Percentiles rank a stretch among this genome's conserved stretches.
Conservation (phyloP, 805 yeast genomes). For the Saccharomycopsis sp. region DNA sequence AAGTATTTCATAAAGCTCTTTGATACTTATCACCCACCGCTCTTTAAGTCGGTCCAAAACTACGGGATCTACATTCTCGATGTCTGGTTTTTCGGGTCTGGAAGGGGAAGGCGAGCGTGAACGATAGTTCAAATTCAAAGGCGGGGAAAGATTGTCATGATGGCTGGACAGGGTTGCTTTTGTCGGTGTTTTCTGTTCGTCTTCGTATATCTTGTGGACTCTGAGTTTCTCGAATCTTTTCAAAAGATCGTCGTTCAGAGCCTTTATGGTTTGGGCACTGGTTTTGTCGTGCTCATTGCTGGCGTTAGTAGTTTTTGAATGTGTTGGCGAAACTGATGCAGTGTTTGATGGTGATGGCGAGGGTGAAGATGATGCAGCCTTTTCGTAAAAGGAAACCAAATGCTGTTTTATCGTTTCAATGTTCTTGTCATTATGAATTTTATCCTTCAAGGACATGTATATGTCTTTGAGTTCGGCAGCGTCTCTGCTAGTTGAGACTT, state of each 20-base stretch:
- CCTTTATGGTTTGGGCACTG: background rate
- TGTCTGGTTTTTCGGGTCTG: conserved; percentile 5
- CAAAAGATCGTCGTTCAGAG: background rate
- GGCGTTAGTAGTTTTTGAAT: too few relatives aligned
- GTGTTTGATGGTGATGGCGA: too few relatives aligned
- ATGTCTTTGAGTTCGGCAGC: background rate
- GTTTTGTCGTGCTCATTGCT: too few relatives aligned
- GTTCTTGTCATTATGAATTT: background rate
- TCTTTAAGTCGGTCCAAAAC: background rate
- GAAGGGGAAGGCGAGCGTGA: conserved; percentile 18
- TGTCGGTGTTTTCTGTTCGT: background rate
- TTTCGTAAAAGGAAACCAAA: background rate
- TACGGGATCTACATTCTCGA: background rate
- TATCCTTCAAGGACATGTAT: background rate
- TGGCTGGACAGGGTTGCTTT: background rate
- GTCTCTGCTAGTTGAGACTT: background rate
- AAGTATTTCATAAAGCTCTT: conserved; percentile 8
- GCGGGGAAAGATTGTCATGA: conserved; percentile 13
- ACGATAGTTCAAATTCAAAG: conserved; percentile 14
- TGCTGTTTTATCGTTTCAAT: background rate
- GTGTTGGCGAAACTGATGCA: too few relatives aligned
- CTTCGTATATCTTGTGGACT: background rate
- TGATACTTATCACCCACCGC: conserved; percentile 3
- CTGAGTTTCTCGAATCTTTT: conserved; percentile 1
- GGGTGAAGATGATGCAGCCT: too few relatives aligned